Evolutionary conservation across 2,329 filamentous ascomycete genomes (phyloP), one percentile per base, ranked within the genome.

Genomic region (Colletotrichum tropicale): DNA sequence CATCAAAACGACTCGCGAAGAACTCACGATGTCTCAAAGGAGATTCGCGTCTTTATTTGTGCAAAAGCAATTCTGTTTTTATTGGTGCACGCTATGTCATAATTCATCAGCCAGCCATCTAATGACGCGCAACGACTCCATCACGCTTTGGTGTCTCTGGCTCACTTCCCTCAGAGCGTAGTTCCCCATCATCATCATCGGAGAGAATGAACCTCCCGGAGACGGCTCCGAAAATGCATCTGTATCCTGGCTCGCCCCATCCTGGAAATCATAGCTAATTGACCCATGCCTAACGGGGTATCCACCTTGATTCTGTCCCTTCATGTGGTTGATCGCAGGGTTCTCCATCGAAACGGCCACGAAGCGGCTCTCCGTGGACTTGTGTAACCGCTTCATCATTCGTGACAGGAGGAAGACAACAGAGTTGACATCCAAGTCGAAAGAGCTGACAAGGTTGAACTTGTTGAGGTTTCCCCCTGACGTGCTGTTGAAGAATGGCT

Each of bases 101-200:
- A 66, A 69, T n/a, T 69, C 74, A 48, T 76, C 74, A 12, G 74
- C 65, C 10, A 76, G 58, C 74, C 74, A 76, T 30, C 74, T 64
- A 8, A 76, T 74, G 18, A 74, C 74, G 9, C 74, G 74, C 6
- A 76, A 48, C n/a, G 70, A 76, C 65, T 76, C 70, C 56, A 62
- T 73, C 26, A 76, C 74, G 26, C 13, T 43, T 43, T 76, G 74
- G 28, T 76, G 74, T 7, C 70, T 58, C 18, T 66, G 70, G 48
- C 70, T 67, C 26, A 69, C 70, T 43, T 74, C 74, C 26, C 43
- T 38, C 34, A 64, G 60, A 30, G 65, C 74, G 21, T 68, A 65
- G n/a, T 69, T 61, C 12, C 65, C 74, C 65, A 73, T 69, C 34
- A 32, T 21, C 30, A 56, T 66, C 34, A 74, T 69, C 34, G 74